phyloP scores from a whole-genome alignment of 257 asterid species.

The Solanum pennellii region DNA sequence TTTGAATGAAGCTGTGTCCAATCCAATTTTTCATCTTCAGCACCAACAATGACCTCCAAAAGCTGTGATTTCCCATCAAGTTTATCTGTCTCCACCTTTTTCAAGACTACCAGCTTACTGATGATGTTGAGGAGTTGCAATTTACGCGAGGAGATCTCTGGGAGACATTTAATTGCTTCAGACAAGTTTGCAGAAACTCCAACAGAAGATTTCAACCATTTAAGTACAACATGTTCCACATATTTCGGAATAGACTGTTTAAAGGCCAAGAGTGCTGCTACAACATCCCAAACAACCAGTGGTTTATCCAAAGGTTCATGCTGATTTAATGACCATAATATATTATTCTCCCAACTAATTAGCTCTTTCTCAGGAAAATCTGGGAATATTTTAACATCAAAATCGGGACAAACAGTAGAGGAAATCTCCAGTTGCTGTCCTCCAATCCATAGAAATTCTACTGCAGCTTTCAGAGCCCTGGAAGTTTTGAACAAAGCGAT shows the following conservation, averaged over 20 bases:
- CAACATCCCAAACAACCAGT: constrained; percentile 68
- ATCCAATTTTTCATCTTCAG: constrained; percentile 12
- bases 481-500: background rate
- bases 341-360: constrained; percentile 52
- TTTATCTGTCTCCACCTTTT: constrained; percentile 18
- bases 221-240: constrained; percentile 34
- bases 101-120: constrained; percentile 48
- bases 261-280: constrained; percentile 61
- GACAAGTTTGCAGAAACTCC: constrained; percentile 22
- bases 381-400: constrained; percentile 25
- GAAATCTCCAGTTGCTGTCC: constrained; percentile 70
- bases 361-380: constrained; percentile 56
- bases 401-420: constrained; percentile 17
- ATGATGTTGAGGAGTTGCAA: constrained; percentile 65
- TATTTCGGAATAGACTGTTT: constrained; percentile 44
- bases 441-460: constrained; percentile 85
- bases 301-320: constrained; percentile 32
- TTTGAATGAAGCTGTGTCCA: constrained; percentile 53
- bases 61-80: constrained; percentile 9
- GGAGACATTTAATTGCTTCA: constrained; percentile 23
- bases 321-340: constrained; percentile 54
- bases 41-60: constrained; percentile 16
- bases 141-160: constrained; percentile 54
- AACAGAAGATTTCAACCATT: constrained; percentile 51
- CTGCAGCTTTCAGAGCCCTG: constrained; percentile 63